phyloP scores from a whole-genome alignment of 108 stramenopile genomes.

The Nitzschia sp. region DNA sequence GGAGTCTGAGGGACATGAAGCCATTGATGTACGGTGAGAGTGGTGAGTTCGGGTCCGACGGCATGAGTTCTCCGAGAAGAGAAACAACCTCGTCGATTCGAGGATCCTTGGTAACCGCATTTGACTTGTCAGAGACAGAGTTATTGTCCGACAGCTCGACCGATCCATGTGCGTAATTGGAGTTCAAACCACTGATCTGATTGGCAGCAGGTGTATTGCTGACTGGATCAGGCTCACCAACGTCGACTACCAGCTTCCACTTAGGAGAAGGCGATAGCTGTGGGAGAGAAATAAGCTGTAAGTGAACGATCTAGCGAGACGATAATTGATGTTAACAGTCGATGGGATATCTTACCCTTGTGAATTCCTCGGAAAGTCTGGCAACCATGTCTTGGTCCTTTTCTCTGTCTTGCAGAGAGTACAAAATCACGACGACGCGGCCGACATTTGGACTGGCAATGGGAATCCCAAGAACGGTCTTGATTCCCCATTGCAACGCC shows the following conservation, averaged over 20 bases:
- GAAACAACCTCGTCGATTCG: slow-evolving; percentile 70
- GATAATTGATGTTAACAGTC: background rate
- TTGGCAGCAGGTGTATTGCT: background rate
- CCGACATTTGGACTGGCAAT: slow-evolving; percentile 86
- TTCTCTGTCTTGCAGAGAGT: slow-evolving; percentile 70
- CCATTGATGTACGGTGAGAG: slow-evolving; percentile 68
- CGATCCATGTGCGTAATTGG: background rate
- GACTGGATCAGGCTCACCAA: slow-evolving; percentile 43
- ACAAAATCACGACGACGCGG: slow-evolving; percentile 75
- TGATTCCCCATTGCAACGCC: slow-evolving; percentile 82
- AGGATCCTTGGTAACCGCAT: slow-evolving; percentile 28
- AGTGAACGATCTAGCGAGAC: background rate
- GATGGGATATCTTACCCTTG: slow-evolving; percentile 40
- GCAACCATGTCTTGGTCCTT: slow-evolving; percentile 69
- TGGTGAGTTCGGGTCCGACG: slow-evolving; percentile 73
- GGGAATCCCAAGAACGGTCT: slow-evolving; percentile 83
- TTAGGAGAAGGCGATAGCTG: slow-evolving; percentile 80
- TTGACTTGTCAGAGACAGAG: slow-evolving; percentile 10
- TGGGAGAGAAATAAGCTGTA: background rate
- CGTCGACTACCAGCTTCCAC: slow-evolving; percentile 89
- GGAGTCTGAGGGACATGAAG: slow-evolving; percentile 81
- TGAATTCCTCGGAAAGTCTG: slow-evolving; percentile 70
- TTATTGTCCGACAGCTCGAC: slow-evolving; percentile 22
- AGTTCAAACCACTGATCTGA: slow-evolving; percentile 1
- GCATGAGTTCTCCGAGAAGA: slow-evolving; percentile 85